Evolutionary conservation across 192 early-diverging fungal genomes (phyloP), one percentile per base, ranked within the genome.

Genomic region (Coemansia pectinata): DNA sequence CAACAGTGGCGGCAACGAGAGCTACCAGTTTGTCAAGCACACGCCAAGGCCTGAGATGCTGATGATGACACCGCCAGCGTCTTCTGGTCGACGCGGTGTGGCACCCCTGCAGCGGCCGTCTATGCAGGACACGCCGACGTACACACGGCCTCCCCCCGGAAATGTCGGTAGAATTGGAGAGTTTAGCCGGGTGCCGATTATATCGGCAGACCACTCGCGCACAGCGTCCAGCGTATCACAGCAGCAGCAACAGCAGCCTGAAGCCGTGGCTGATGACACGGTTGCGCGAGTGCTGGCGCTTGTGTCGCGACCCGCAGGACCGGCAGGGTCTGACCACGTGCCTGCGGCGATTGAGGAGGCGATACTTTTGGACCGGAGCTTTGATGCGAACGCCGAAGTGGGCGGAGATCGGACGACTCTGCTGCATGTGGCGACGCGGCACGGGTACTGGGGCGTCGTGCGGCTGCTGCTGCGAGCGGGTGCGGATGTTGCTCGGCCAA

Each of bases 371-470:
- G 65, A 69, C 62, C 45, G 34, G 45, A 21, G 50, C 44, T 40
- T 72, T n/a, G 36, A 66, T n/a, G 38, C 63, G 15, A 67, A 77
- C 62, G 40, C 47, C 21, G 44, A 57, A 0, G 45, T 81, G 14
- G 21, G 50, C 44, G 33, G 39, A 4, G 68, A 68, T 12, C 63
- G 76, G 21, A 53, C 52, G 11, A 61, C 68, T 63, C 44, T 63
- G 14, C 69, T 83, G 63, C 72, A 75, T 17, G 21, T 66, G 38
- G 80, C 80, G 0, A 59, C 57, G n/a, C 70, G 39, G 8, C 69
- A 71, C 59, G 81, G 41, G 25, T 73, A 77, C 65, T 78, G 75
- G 75, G 73, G 72, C 36, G 65, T 72, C 0, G 81, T 75, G 42
- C 72, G 71, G 63, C 31, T 68, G 48, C 73, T 83, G 52, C 31